A percentile compares a stretch with the other conserved stretches of the same genome.
Evolutionary conservation across 176 grass and related monocot genomes (phyloP).

Genomic region (Coix lacrymajobi): DNA sequence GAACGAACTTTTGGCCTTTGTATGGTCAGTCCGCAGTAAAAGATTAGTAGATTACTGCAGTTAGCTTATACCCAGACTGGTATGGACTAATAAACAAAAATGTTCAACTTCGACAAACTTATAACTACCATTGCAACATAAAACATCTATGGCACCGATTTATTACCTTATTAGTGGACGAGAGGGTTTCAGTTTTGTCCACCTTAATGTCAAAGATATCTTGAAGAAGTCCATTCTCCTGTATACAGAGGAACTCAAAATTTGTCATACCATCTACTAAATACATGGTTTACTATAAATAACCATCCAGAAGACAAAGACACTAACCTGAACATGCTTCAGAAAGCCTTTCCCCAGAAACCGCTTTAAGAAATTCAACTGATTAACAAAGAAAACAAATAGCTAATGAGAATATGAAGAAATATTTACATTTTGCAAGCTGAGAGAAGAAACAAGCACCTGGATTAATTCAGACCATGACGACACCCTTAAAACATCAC

Average conservation of each 20-base stretch:
- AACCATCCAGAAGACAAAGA: background rate
- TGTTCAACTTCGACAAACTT: background rate
- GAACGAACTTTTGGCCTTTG: background rate
- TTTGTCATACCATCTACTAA: constrained; percentile 8
- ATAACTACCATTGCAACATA: background rate
- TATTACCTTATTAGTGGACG: constrained; percentile 63
- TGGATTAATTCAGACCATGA: constrained; percentile 90
- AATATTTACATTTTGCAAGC: background rate
- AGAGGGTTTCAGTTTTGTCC: constrained; percentile 63
- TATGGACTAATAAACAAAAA: background rate
- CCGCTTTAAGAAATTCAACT: constrained; percentile 90
- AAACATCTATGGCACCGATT: too few species aligned
- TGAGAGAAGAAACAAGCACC: constrained; percentile 27
- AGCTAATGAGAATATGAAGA: background rate
- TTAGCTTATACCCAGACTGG: background rate
- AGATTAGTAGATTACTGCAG: background rate
- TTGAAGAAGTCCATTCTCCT: constrained; percentile 85
- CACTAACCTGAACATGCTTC: constrained; percentile 80
- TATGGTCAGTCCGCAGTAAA: background rate
- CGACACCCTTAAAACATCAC: constrained; percentile 61
- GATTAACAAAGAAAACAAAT: constrained; percentile 26
- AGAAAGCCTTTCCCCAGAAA: constrained; percentile 85
- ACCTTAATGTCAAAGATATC: constrained; percentile 69
- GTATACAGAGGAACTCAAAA: constrained; percentile 2
- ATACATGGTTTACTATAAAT: background rate